Evolutionary conservation across 73 alveolate genomes (phyloP), one percentile per base, ranked within the genome.

Genomic region (Strombidium stylifer): DNA sequence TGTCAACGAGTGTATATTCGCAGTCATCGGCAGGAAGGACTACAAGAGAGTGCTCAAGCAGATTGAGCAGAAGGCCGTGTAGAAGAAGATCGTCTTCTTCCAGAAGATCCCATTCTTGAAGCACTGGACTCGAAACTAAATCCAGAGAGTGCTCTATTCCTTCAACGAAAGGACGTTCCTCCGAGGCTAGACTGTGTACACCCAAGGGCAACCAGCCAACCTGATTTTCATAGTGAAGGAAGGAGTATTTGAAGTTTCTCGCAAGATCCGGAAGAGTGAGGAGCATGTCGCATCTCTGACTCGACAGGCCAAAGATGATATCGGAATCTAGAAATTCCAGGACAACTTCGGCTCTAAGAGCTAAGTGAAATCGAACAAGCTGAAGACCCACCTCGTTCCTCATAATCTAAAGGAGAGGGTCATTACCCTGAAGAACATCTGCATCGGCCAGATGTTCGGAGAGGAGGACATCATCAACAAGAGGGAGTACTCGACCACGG

Each of bases 241-340:
- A 8, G 84, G 84, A 8, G 84, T 57, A 30, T 55, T 71, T 61
- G 71, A 71, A 40, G 26, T 56, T n/a, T n/a, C n/a, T n/a, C n/a
- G n/a, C n/a, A n/a, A n/a, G n/a, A n/a, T n/a, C n/a, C 12, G 10
- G 37, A 48, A 30, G 36, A 21, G 14, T 8, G 35, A 24, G 25
- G 15, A 16, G n/a, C n/a, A 32, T 32, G 57, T 30, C 34, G 36
- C 50, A 5, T 52, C 48, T 50, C 59, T 67, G 45, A 18, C 16
- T 12, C 15, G 19, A 23, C 50, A 10, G 37, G 14, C 50, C 19
- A 65, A 65, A n/a, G 11, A 30, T 8, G 28, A 12, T 14, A 21
- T 45, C 34, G 25, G 1, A 2, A 26, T 24, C 8, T 27, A 1
- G 3, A 46, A 62, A 44, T 25, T 18, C 36, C 19, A 3, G 50